These are phyloP conservation scores for Penicillium dipodomyicola DNA, from an alignment of 495 filamentous ascomycete species.

Conservation along the genomic window DNA sequence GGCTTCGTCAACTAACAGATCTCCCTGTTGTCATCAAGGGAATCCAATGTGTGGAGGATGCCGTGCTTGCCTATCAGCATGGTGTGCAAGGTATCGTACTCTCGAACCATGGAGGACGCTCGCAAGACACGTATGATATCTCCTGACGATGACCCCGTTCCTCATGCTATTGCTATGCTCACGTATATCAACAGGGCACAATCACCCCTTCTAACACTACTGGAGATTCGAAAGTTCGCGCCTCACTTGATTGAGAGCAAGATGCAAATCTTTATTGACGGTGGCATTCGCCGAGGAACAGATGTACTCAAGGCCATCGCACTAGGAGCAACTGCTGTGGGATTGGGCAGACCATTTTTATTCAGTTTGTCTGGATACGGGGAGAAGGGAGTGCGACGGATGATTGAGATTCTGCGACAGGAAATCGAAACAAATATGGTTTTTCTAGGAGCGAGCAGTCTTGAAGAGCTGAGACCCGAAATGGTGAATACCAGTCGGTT, in stretches of 20 bases:
- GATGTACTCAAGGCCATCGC: conserved; percentile 89
- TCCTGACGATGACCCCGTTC: conserved; percentile 23
- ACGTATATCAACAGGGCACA: conserved; percentile 61
- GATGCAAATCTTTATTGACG: conserved; percentile 82
- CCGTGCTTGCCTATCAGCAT: conserved; percentile 65
- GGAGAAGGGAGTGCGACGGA: conserved; percentile 32
- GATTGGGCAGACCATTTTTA: conserved; percentile 80
- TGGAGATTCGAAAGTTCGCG: conserved; percentile 69
- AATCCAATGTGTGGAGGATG: conserved; percentile 85
- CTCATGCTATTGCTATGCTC: conserved; percentile 25
- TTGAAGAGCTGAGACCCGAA: conserved; percentile 30
- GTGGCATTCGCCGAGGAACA: conserved; percentile 76
- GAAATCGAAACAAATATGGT: conserved; percentile 45
- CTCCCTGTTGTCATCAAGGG: conserved; percentile 90
- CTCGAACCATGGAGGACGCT: conserved; percentile 52
- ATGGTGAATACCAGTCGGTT: conserved; percentile 39
- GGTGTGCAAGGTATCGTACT: conserved; percentile 79
- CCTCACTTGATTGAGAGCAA: conserved; percentile 52
- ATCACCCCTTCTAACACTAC: conserved; percentile 67
- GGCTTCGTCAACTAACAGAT: conserved; percentile 73
- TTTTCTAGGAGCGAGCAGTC: conserved; percentile 30
- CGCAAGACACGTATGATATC: conserved; percentile 39
- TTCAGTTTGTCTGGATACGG: conserved; percentile 71
- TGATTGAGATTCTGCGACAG: conserved; percentile 35
- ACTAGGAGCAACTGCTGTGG: conserved; percentile 79